Percentiles rank a stretch among this genome's conserved stretches.
Conservation (phyloP, 1,139 yeast species). For the Sugiyamaella castrensis region DNA sequence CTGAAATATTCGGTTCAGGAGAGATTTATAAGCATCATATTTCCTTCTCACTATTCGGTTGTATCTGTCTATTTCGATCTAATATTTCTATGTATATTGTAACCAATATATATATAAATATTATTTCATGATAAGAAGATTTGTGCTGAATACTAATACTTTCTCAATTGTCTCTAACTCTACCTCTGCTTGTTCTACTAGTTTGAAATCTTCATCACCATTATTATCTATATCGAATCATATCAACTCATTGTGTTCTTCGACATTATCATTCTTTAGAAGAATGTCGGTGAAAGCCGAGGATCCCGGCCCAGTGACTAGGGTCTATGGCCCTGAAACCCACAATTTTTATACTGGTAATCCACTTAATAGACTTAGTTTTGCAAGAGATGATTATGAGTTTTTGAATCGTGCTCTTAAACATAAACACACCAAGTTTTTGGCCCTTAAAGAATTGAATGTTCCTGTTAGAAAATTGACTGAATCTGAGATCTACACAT, state of each 20-base stretch:
- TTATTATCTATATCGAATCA: background rate
- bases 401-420: slow-evolving; percentile 55
- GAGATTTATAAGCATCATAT: no score
- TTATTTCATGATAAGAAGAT: no score
- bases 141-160: no score
- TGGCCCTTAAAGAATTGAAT: slow-evolving; percentile 46
- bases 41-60: no score
- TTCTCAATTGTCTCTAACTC: background rate
- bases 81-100: no score
- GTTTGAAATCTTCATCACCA: background rate
- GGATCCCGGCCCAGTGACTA: slow-evolving; percentile 21
- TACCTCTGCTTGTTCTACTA: background rate
- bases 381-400: slow-evolving; percentile 62
- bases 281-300: background rate
- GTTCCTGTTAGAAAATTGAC: slow-evolving; percentile 12
- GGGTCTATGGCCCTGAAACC: slow-evolving; percentile 23
- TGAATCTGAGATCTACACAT: background rate
- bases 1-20: no score
- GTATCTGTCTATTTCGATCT: no score
- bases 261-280: background rate
- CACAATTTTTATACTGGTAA: slow-evolving; percentile 20
- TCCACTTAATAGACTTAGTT: slow-evolving; percentile 69
- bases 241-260: background rate
- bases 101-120: no score
- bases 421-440: slow-evolving; percentile 54